Conservation (phyloP, 1,284 basidiomycete species). For the Lentinus polychrous region DNA sequence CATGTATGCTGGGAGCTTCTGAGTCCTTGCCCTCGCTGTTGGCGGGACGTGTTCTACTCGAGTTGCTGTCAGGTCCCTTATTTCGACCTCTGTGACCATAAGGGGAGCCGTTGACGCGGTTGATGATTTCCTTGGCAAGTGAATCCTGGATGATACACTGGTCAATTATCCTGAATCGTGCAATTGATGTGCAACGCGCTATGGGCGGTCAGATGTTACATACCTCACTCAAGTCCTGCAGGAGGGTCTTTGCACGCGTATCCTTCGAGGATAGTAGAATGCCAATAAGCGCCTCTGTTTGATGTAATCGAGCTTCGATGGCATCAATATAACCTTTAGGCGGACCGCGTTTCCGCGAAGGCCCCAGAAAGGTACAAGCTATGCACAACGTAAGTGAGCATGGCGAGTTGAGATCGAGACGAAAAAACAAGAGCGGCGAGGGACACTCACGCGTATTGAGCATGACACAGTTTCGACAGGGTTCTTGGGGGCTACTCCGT, state of each 20-base stretch:
- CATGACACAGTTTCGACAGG: slow-evolving; percentile 68
- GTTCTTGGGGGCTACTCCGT: slow-evolving; percentile 42
- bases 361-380: slow-evolving; percentile 80
- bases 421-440: slow-evolving; percentile 7
- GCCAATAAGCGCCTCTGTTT: slow-evolving; percentile 79
- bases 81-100: slow-evolving; percentile 67
- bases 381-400: background rate
- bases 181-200: slow-evolving; percentile 1
- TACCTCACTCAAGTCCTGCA: slow-evolving; percentile 50
- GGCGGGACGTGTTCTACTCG: slow-evolving; percentile 17
- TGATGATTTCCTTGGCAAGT: slow-evolving; percentile 67
- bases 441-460: slow-evolving; percentile 54
- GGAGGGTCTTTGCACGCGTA: slow-evolving; percentile 50
- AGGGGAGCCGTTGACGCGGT: slow-evolving; percentile 66
- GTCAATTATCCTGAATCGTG: background rate
- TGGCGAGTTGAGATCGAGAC: background rate
- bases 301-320: slow-evolving; percentile 81
- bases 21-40: slow-evolving; percentile 23
- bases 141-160: slow-evolving; percentile 40
- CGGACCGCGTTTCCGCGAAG: slow-evolving; percentile 75
- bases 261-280: slow-evolving; percentile 67
- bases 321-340: slow-evolving; percentile 90
- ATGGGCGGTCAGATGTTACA: slow-evolving; percentile 9
- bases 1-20: slow-evolving; percentile 33
- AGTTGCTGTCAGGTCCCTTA: slow-evolving; percentile 23